Evolutionary conservation across 441 rosid species (phyloP).

Genomic region (Pelargonium exstipulatum): DNA sequence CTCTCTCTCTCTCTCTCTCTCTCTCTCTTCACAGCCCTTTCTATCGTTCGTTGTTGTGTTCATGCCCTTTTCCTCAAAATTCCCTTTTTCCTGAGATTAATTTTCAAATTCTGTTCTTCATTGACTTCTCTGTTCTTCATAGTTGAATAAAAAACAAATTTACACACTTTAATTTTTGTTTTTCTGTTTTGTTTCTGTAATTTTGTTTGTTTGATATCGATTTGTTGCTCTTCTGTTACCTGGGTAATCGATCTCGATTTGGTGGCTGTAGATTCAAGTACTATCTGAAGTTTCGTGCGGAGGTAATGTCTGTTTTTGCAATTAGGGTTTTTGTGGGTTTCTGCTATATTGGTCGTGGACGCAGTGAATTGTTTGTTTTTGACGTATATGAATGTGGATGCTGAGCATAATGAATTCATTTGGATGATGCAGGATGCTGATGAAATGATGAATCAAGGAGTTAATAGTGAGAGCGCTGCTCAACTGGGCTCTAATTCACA

Average conservation of each 20-base stretch:
- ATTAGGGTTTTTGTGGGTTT: slow-evolving; percentile 1
- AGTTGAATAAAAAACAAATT: not conserved
- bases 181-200: not conserved
- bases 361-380: not conserved
- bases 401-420: not conserved
- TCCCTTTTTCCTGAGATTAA: not conserved
- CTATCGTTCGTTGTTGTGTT: slow-evolving; percentile 3
- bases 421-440: slow-evolving; percentile 26
- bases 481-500: slow-evolving; percentile 55
- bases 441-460: slow-evolving; percentile 77
- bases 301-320: slow-evolving; percentile 2
- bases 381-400: not conserved
- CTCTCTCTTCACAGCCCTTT: not conserved
- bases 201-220: not conserved
- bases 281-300: not conserved
- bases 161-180: not conserved
- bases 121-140: not conserved
- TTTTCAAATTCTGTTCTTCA: not conserved
- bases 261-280: not conserved
- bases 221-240: not conserved
- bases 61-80: not conserved
- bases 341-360: not conserved
- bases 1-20: not conserved
- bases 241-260: slow-evolving; percentile 2
- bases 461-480: slow-evolving; percentile 48